Conservation (phyloP, 108 stramenopile species). For the Epipyxis sp. region DNA sequence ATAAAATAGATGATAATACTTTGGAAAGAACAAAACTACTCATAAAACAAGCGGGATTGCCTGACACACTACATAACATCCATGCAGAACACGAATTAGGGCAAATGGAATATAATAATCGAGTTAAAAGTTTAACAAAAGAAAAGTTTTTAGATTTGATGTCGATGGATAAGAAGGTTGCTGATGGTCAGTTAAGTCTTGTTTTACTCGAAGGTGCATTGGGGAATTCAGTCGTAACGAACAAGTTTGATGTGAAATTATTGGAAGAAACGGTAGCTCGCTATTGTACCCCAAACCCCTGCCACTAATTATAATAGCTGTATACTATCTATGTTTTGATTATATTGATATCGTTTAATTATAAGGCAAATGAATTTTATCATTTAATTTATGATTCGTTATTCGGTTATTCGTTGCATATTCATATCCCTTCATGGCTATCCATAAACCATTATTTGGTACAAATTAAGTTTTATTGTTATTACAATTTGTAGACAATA, state of each 20-base stretch:
- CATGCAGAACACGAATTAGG: constrained; percentile 31
- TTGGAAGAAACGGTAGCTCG: constrained; percentile 68
- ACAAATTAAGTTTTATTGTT: too few species aligned
- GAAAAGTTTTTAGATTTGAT: constrained; percentile 56
- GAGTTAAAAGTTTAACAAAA: neutral
- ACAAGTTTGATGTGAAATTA: constrained; percentile 72
- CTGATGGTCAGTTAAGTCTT: constrained; percentile 74
- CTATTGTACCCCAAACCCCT: constrained; percentile 33
- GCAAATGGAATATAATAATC: constrained; percentile 37
- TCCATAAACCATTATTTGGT: too few species aligned
- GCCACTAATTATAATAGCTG: neutral
- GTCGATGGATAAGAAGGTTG: constrained; percentile 86
- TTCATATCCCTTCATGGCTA: too few species aligned
- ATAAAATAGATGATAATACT: constrained; percentile 72
- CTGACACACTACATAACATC: constrained; percentile 37
- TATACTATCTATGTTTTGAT: too few species aligned
- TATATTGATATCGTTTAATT: too few species aligned
- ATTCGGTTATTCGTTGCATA: too few species aligned
- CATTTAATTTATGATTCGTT: too few species aligned
- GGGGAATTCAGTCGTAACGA: constrained; percentile 76
- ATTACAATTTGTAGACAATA: too few species aligned
- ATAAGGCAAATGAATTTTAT: too few species aligned
- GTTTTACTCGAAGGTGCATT: constrained; percentile 65
- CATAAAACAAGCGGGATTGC: constrained; percentile 35
- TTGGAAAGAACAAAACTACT: constrained; percentile 32